Base-by-base conservation (phyloP, 116 monocot genomes). In the Posidonia oceanica region DNA sequence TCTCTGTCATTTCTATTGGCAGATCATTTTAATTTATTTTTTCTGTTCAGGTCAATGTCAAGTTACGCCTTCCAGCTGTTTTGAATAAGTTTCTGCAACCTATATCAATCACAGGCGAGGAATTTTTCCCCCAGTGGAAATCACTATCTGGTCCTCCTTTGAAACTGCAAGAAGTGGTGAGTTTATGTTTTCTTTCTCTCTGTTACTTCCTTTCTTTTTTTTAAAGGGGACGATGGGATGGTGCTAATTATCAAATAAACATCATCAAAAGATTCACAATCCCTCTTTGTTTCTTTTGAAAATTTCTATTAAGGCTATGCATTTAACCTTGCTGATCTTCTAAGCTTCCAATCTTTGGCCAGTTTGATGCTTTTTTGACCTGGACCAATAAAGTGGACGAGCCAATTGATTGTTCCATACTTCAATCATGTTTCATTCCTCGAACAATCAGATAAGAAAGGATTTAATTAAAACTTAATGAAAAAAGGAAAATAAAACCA, bases 131-230 rank as follows among this genome's bases (percentile, higher is more conserved):
- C 6, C 90, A 93, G 52, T 98, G 98, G 98, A 98, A 89, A 76
- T 81, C 93, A 68, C 60, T 98, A 39, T 71, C 86, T 70, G 98
- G 85, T 54, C 98, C 93, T 70, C 90, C 93, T 52, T 80, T 93
- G 77, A 98, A 90, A 80, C 85, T 93, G 63, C 98, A 98, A 83
- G 98, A 98, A 93, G 98, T 98, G 81, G 93, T 94, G 69, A 63
- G 79, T 20, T n/a, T 44, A 20, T 44, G 42, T 22, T 20, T 66
- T 18, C n/a, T 63, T 12, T 41, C 11, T 20, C n/a, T 41, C 41
- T 18, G 3, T 64, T 64, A 15, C 41, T 5, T 14, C 37, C 14
- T 23, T 38, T 63, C 37, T 1, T 29, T n/a, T n/a, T n/a, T n/a
- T n/a, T n/a, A n/a, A n/a, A n/a, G n/a, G n/a, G n/a, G n/a, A n/a